Conservation (phyloP, 139 green algal genomes). For the Chlamydomonas schloesseri region DNA sequence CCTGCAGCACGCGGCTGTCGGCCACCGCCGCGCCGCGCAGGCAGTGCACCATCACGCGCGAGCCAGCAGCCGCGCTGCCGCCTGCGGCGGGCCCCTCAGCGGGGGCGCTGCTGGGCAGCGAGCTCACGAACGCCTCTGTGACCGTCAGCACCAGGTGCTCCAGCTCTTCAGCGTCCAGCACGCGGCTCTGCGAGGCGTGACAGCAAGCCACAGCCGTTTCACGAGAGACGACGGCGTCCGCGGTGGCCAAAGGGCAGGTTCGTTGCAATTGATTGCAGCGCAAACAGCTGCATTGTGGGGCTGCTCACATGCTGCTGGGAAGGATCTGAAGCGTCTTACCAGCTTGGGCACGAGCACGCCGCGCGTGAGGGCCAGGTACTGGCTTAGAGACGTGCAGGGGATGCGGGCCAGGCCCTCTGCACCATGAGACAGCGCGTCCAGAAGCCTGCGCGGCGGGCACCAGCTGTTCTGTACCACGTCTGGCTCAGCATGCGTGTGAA, state of each 20-base stretch:
- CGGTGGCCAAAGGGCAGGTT: no score
- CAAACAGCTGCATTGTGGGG: no score
- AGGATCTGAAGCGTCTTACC: neutral
- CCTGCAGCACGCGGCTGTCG: slow-evolving; percentile 19
- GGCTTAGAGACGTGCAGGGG: neutral
- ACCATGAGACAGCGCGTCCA: no score
- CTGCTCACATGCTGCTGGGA: no score
- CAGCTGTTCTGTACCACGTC: no score
- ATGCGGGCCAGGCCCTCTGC: neutral
- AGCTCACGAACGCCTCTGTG: slow-evolving; percentile 2
- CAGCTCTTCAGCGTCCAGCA: neutral
- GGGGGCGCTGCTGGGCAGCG: neutral
- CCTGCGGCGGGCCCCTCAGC: neutral
- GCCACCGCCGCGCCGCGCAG: neutral
- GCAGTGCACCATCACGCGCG: neutral
- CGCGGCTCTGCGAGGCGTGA: neutral
- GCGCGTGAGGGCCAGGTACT: neutral
- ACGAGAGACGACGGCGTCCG: no score
- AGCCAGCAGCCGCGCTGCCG: neutral
- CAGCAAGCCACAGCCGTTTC: no score
- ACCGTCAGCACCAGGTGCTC: neutral
- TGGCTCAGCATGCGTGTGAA: no score
- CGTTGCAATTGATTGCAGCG: no score
- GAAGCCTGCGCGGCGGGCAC: no score
- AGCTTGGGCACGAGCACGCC: slow-evolving; percentile 27